Base-by-base conservation (phyloP, 2,329 filamentous ascomycete species). In the Calonectria hawksworthii region DNA sequence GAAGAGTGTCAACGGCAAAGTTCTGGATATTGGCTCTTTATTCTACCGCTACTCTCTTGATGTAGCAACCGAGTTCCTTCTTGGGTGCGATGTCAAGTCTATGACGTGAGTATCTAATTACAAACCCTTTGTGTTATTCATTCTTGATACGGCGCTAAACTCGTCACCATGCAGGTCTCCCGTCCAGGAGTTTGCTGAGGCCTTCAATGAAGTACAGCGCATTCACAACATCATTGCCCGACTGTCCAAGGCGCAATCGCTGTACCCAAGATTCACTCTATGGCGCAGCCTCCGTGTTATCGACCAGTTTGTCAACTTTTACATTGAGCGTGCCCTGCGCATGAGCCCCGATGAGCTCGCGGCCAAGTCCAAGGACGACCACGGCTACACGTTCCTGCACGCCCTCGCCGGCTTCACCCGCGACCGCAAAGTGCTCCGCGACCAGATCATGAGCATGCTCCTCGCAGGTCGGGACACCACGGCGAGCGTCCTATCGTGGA, bases 391-490 rank as follows among this genome's bases (percentile, higher is more conserved):
- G 1, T 98, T 98, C 86, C 90, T 98, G 26, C 94, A 98, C 85
- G 94, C 95, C 36, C 90, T 98, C 3, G 95, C 95, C 56, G 89
- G 90, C 50, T 96, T 95, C 86, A 98, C 96, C 0, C 92, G 94
- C 41, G 91, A 94, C 81, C 88, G 88, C 71, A 90, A 89, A 69
- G 90, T 95, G 5, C 90, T 98, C 18, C 94, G 95, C 41, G 96
- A 98, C 85, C 96, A 98, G 84, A 88, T 98, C 63, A 90, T 97
- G 21, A 93, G 94, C 56, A 91, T 98, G 14, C 90, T 98, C 3
- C 90, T 98, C 21, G 96, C 96, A 1, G 96, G 95, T 16, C 91
- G 94, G 50, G 96, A 98, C 84, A 98, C 96, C 18, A 98, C 96
- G 0, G 96, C 96, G 36, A 91, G 90, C 21, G 95, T 94, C 0